phyloP scores from a whole-genome alignment of 2,329 filamentous ascomycete genomes.

The Aspergillaceae sp. region DNA sequence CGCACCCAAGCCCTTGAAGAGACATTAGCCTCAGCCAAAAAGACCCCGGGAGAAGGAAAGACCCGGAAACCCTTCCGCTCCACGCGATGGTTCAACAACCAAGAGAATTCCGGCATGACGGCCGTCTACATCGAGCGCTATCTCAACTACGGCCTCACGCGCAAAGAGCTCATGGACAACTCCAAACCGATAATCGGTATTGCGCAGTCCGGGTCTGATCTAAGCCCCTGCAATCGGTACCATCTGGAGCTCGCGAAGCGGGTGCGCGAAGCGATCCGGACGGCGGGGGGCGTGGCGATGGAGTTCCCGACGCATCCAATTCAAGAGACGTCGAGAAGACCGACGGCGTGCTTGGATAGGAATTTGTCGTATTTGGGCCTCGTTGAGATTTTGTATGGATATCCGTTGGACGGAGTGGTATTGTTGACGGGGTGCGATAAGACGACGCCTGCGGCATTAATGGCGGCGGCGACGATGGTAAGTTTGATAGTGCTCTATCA shows the following conservation, averaged over 20 bases:
- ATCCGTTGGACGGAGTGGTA: conserved; percentile 45
- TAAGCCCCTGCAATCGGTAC: conserved; percentile 44
- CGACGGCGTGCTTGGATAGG: conserved; percentile 43
- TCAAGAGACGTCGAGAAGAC: conserved; percentile 41
- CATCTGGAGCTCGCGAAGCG: conserved; percentile 43
- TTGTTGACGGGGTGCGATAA: conserved; percentile 47
- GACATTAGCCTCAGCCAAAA: conserved; percentile 21
- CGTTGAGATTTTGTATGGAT: conserved; percentile 42
- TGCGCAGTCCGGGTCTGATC: conserved; percentile 44
- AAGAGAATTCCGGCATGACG: conserved; percentile 37
- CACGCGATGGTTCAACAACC: conserved; percentile 38
- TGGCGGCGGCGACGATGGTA: conserved; percentile 45
- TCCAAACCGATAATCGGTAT: conserved; percentile 45
- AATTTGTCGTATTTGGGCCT: conserved; percentile 43
- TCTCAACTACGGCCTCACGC: conserved; percentile 43
- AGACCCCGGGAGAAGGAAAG: conserved; percentile 5
- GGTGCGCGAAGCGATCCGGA: conserved; percentile 43
- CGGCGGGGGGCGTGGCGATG: conserved; percentile 43
- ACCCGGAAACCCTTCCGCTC: conserved; percentile 30
- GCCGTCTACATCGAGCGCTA: conserved; percentile 44
- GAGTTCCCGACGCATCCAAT: conserved; percentile 48
- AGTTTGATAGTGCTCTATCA: too few species aligned
- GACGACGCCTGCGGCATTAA: conserved; percentile 44
- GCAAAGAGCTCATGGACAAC: conserved; percentile 42
- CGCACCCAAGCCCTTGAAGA: conserved; percentile 32